Evolutionary conservation across 768 basidiomycete species (phyloP).

Genomic region (Tylopilus intermedius): DNA sequence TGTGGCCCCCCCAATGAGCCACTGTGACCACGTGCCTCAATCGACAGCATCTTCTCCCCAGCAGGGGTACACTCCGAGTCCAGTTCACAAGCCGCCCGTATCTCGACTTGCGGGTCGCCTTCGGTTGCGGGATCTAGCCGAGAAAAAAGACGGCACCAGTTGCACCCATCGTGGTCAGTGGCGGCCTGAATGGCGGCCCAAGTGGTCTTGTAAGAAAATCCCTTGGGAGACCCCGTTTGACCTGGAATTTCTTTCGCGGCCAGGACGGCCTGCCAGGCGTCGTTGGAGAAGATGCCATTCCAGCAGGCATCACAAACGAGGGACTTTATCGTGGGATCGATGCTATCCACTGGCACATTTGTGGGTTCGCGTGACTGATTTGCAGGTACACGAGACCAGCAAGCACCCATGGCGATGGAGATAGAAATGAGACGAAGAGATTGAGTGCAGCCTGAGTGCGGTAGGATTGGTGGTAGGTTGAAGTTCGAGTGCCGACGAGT

Average conservation of each 20-base stretch:
- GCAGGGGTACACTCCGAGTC: neutral
- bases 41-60: neutral
- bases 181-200: neutral
- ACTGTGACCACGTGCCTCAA: neutral
- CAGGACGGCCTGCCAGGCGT: neutral
- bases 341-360: neutral
- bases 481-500: neutral
- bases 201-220: neutral
- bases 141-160: neutral
- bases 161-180: neutral
- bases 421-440: neutral
- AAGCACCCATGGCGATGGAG: neutral
- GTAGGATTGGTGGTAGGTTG: neutral
- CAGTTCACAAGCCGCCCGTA: neutral
- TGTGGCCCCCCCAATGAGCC: neutral
- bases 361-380: neutral
- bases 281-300: neutral
- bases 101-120: neutral
- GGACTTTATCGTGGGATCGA: neutral
- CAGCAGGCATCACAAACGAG: slow-evolving; percentile 1
- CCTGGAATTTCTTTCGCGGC: neutral
- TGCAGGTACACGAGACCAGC: neutral
- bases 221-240: neutral
- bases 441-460: neutral
- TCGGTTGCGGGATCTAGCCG: neutral